Evolutionary conservation across 768 basidiomycete species (phyloP).

Genomic region (Clitopilus hobsonii): DNA sequence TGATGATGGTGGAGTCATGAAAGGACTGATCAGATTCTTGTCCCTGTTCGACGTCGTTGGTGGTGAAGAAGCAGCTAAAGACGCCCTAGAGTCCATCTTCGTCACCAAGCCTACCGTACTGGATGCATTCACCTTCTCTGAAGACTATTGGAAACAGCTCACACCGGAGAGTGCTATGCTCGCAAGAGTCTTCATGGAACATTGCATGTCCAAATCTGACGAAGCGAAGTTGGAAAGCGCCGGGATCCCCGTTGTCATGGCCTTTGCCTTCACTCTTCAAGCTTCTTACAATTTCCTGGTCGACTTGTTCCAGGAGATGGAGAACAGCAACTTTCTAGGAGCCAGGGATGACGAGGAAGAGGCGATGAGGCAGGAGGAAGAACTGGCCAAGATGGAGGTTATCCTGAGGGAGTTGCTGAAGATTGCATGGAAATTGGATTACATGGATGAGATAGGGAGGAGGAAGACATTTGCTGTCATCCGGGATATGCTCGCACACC

Average conservation of each 20-base stretch:
- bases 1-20: slow-evolving; percentile 45
- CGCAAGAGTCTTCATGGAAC: slow-evolving; percentile 81
- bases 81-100: slow-evolving; percentile 76
- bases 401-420: slow-evolving; percentile 77
- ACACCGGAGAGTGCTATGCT: slow-evolving; percentile 81
- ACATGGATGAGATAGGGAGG: slow-evolving; percentile 91
- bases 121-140: slow-evolving; percentile 72
- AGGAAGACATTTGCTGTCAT: slow-evolving; percentile 87
- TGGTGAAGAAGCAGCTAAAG: slow-evolving; percentile 72
- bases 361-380: slow-evolving; percentile 49
- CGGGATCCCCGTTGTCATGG: slow-evolving; percentile 83
- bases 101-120: slow-evolving; percentile 65
- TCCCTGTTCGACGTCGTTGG: slow-evolving; percentile 56
- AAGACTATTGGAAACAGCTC: slow-evolving; percentile 69
- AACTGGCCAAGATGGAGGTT: slow-evolving; percentile 61
- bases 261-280: slow-evolving; percentile 83
- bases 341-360: slow-evolving; percentile 38
- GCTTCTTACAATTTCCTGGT: slow-evolving; percentile 65
- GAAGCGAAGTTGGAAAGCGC: slow-evolving; percentile 64
- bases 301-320: slow-evolving; percentile 33
- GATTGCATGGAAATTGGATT: slow-evolving; percentile 82
- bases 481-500: slow-evolving; percentile 89
- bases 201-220: slow-evolving; percentile 60
- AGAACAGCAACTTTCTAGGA: slow-evolving; percentile 28
- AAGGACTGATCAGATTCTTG: slow-evolving; percentile 39